phyloP scores from a whole-genome alignment of 192 early-diverging fungal species.

The Phycomyces nitens region DNA sequence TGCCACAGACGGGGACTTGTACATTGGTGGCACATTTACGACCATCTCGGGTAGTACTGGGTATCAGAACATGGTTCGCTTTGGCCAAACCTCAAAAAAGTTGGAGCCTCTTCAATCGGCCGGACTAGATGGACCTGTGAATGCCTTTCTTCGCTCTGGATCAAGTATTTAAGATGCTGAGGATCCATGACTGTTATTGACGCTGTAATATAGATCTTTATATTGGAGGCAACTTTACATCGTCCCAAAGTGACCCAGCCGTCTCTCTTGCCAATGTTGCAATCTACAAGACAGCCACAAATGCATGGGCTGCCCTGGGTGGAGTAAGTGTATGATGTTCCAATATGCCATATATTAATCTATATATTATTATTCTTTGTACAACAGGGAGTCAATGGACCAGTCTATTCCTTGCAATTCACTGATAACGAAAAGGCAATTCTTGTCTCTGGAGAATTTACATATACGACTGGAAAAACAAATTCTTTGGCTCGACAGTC shows the following conservation, averaged over 20 bases:
- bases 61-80: slow-evolving; percentile 55
- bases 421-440: slow-evolving; percentile 6
- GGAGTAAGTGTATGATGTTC: background rate
- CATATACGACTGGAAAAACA: background rate
- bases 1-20: slow-evolving; percentile 29
- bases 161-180: background rate
- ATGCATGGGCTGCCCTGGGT: slow-evolving; percentile 7
- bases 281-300: slow-evolving; percentile 4
- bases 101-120: background rate
- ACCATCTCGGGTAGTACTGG: background rate
- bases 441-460: slow-evolving; percentile 18
- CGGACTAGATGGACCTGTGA: slow-evolving; percentile 24
- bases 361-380: background rate
- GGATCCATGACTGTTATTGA: background rate
- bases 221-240: slow-evolving; percentile 28
- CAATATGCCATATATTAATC: background rate
- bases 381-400: slow-evolving; percentile 20
- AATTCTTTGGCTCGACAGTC: background rate
- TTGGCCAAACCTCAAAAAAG: slow-evolving; percentile 31
- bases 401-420: slow-evolving; percentile 14
- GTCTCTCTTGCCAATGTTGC: slow-evolving; percentile 6
- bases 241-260: slow-evolving; percentile 1
- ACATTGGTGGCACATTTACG: slow-evolving; percentile 61
- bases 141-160: slow-evolving; percentile 10
- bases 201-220: slow-evolving; percentile 15